Evolutionary conservation across 108 stramenopile genomes (phyloP).

Genomic region (Skeletonema grethae): DNA sequence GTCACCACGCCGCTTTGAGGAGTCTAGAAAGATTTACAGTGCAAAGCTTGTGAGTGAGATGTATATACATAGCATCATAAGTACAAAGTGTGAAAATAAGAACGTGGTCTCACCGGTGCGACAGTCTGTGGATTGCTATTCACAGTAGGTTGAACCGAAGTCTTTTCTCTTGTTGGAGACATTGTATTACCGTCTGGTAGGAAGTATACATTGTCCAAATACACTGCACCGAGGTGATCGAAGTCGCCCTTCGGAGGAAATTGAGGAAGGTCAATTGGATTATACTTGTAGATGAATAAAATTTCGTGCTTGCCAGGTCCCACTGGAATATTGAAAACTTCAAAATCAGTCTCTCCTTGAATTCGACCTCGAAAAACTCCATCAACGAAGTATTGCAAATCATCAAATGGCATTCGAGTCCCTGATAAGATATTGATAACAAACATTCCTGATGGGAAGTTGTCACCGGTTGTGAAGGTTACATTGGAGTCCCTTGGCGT

Average conservation of each 20-base stretch:
- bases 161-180: not conserved
- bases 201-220: constrained; percentile 9
- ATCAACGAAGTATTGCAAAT: constrained; percentile 10
- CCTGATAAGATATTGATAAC: constrained; percentile 3
- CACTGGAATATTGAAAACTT: not conserved
- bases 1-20: not conserved
- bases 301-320: constrained; percentile 6
- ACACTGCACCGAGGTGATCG: constrained; percentile 2
- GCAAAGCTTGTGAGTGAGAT: not conserved
- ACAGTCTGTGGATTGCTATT: not conserved
- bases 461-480: constrained; percentile 2
- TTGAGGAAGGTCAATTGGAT: not conserved
- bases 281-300: constrained; percentile 1
- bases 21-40: not conserved
- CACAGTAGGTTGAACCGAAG: not conserved
- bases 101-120: not conserved
- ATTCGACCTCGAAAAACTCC: not conserved
- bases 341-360: not conserved
- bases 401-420: constrained; percentile 13
- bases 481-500: not conserved
- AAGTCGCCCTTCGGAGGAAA: not conserved
- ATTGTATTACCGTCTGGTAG: constrained; percentile 8
- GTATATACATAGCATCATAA: not conserved
- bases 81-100: not conserved
- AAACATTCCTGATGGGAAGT: constrained; percentile 3